These are phyloP conservation scores for Lipomyces kockii DNA, from an alignment of 805 yeast species.

Conservation along the genomic window DNA sequence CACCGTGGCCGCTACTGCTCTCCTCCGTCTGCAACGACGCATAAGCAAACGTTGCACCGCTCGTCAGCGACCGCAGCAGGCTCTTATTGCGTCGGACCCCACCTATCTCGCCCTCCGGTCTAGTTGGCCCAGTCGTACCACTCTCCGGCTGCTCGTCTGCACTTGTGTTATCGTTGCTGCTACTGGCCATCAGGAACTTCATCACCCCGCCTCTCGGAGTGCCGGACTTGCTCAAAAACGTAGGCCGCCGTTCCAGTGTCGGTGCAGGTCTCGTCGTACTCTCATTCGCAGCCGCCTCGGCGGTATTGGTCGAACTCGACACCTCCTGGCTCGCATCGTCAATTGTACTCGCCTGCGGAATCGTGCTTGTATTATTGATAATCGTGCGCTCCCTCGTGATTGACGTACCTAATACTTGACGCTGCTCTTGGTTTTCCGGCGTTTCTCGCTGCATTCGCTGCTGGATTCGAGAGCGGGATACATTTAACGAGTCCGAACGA, in stretches of 20 bases:
- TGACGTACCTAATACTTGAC: not conserved
- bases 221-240: not conserved
- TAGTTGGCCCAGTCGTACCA: not conserved
- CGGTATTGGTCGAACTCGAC: not conserved
- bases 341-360: not conserved
- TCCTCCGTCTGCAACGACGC: not conserved
- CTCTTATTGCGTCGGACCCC: constrained; percentile 9
- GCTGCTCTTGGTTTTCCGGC: not conserved
- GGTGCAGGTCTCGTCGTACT: not conserved
- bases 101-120: constrained; percentile 5
- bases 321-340: not conserved
- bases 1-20: not conserved
- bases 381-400: constrained; percentile 29
- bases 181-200: constrained; percentile 12
- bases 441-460: not conserved
- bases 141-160: not conserved
- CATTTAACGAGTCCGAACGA: constrained; percentile 41
- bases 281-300: not conserved
- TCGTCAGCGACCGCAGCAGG: constrained; percentile 11
- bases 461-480: constrained; percentile 1
- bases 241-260: constrained; percentile 7
- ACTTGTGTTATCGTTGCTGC: not conserved
- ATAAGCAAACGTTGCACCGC: constrained; percentile 14
- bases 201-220: constrained; percentile 11
- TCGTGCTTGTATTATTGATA: constrained; percentile 17